Evolutionary conservation across 2,329 filamentous ascomycete species (phyloP).

Genomic region (Cercospora sp.): DNA sequence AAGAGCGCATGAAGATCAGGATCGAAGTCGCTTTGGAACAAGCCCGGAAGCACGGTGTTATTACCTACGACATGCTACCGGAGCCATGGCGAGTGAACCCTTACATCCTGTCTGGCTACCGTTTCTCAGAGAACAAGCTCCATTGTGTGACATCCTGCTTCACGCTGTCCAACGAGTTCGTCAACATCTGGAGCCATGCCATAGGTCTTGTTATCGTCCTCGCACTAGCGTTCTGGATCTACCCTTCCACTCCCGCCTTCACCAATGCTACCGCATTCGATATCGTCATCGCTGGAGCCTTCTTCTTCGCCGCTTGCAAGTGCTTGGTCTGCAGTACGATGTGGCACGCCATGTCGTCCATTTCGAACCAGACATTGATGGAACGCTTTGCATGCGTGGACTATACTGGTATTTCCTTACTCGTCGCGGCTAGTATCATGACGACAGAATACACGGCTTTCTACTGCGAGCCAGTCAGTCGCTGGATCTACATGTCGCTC

Average conservation of each 20-base stretch:
- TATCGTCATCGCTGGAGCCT: conserved; percentile 85
- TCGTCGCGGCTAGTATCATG: conserved; percentile 95
- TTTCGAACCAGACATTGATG: conserved; percentile 83
- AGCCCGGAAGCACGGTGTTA: conserved; percentile 77
- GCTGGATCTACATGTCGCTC: conserved; percentile 79
- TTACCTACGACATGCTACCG: conserved; percentile 87
- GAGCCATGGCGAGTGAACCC: conserved; percentile 93
- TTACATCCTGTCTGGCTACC: conserved; percentile 87
- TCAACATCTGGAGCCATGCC: conserved; percentile 98
- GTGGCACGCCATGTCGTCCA: conserved; percentile 99
- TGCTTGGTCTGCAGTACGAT: conserved; percentile 92
- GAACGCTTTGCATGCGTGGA: conserved; percentile 97
- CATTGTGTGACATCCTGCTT: conserved; percentile 78
- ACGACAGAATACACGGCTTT: conserved; percentile 98
- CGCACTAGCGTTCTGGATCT: conserved; percentile 90
- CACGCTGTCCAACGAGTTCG: conserved; percentile 84
- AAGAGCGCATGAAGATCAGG: conserved; percentile 58
- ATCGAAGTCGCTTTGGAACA: conserved; percentile 81
- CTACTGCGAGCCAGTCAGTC: conserved; percentile 89
- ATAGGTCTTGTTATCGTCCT: conserved; percentile 87
- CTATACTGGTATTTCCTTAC: conserved; percentile 93
- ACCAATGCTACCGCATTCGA: conserved; percentile 82
- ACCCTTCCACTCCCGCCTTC: conserved; percentile 85
- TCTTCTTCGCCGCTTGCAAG: conserved; percentile 94
- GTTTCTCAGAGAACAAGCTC: conserved; percentile 87